phyloP scores from a whole-genome alignment of 768 basidiomycete genomes.

The Pulveroboletus sp. region DNA sequence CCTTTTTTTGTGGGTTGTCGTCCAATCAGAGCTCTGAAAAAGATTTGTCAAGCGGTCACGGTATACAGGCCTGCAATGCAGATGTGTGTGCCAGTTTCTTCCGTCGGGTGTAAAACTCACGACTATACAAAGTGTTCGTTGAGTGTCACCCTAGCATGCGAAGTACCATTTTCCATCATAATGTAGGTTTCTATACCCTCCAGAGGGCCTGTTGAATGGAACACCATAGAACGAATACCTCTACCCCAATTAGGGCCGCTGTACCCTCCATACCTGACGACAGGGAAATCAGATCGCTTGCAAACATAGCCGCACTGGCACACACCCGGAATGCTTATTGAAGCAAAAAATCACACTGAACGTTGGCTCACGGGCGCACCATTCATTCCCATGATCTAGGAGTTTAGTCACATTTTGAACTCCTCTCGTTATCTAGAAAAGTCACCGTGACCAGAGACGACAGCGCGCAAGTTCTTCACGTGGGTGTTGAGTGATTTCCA shows the following conservation, averaged over 20 bases:
- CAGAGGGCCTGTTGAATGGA: conserved; percentile 45
- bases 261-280: conserved; percentile 60
- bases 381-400: conserved; percentile 74
- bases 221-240: conserved; percentile 62
- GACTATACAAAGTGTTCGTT: conserved; percentile 37
- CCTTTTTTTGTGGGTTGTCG: too few relatives aligned
- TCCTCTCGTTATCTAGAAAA: neutral
- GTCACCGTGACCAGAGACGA: conserved; percentile 69
- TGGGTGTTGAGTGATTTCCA: conserved; percentile 57
- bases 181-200: conserved; percentile 59
- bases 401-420: neutral
- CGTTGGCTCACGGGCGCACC: conserved; percentile 66
- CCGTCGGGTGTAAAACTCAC: too few relatives aligned
- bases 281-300: neutral
- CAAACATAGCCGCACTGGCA: neutral
- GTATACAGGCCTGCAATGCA: too few relatives aligned
- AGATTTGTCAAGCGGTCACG: too few relatives aligned
- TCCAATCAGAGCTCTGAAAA: too few relatives aligned
- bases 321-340: conserved; percentile 67
- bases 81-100: too few relatives aligned
- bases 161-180: conserved; percentile 55
- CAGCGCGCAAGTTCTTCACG: conserved; percentile 61
- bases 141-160: conserved; percentile 50
- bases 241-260: conserved; percentile 50
- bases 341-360: conserved; percentile 71